Conservation (phyloP, 2,329 filamentous ascomycete genomes). For the Ophiostoma novo-ulmi region DNA sequence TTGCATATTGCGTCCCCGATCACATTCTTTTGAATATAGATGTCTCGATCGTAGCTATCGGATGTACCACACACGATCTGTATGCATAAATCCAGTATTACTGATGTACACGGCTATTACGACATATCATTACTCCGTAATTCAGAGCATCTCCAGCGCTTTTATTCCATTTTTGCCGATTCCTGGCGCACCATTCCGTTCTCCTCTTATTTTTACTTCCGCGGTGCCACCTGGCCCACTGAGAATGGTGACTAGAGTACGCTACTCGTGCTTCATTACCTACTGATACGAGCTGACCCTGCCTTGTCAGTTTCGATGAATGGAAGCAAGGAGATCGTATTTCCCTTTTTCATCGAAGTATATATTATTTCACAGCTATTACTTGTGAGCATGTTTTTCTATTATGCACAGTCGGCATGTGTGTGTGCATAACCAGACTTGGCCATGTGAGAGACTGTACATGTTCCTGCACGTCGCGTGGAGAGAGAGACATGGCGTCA, state of each 20-base stretch:
- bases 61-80: neutral
- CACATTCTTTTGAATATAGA: neutral
- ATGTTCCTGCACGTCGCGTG: slow-evolving; percentile 16
- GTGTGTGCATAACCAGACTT: slow-evolving; percentile 5
- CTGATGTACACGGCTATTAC: neutral
- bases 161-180: neutral
- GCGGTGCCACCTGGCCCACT: neutral
- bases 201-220: neutral
- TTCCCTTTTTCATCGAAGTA: neutral
- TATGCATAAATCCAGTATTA: neutral
- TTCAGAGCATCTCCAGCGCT: neutral
- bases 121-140: neutral
- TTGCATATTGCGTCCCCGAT: neutral
- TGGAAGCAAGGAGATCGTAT: neutral
- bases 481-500: slow-evolving; percentile 11
- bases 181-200: neutral
- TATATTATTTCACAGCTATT: too few relatives aligned
- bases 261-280: neutral
- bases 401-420: slow-evolving; percentile 11
- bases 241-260: neutral
- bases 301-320: neutral
- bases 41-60: neutral
- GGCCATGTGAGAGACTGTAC: slow-evolving; percentile 5
- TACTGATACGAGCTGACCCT: neutral
- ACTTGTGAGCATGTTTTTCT: too few relatives aligned